Evolutionary conservation across 139 green algal genomes (phyloP), one percentile per base, ranked within the genome.

Genomic region (Chlamydomonas schloesseri): DNA sequence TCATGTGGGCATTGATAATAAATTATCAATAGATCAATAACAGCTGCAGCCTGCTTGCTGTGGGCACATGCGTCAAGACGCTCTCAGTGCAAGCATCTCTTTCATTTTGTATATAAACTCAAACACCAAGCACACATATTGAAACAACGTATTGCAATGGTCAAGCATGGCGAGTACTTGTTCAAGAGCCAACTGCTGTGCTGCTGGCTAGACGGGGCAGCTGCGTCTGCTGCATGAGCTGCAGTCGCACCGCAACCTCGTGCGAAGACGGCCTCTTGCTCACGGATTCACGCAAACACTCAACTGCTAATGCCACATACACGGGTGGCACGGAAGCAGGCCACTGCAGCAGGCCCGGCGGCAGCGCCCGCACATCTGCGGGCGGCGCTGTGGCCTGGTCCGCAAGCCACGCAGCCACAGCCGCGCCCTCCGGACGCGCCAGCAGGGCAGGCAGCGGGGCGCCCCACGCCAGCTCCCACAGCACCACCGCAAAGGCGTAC

Each of bases 341-440:
- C 64, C 64, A 71, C 13, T 2, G 0, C 64, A 71, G 64, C 64
- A 71, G 13, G 18, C 29, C n/a, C 29, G n/a, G n/a, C 64, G 64
- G 64, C 64, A 71, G 64, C 29, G 64, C 64, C 29, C 0, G 1
- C 13, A 29, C 64, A 29, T 36, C 64, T 6, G 29, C 13, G 1
- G 29, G 13, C 1, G 6, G 1, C 3, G n/a, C 13, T 3, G 1
- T 13, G 0, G 14, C n/a, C 29, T 42, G n/a, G 3, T 21, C 0
- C 3, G 14, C 5, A 29, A 36, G n/a, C 64, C 64, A 71, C 8
- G 64, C 64, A 5, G 6, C 26, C 64, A 71, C 29, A 6, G 29
- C 29, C 14, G 64, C 29, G 5, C 64, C 64, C 29, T 23, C 10
- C 64, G n/a, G 64, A 3, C 13, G 13, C 26, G 64, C 29, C 64